Conservation (phyloP, 495 filamentous ascomycete genomes). For the Elasticomyces elasticus region DNA sequence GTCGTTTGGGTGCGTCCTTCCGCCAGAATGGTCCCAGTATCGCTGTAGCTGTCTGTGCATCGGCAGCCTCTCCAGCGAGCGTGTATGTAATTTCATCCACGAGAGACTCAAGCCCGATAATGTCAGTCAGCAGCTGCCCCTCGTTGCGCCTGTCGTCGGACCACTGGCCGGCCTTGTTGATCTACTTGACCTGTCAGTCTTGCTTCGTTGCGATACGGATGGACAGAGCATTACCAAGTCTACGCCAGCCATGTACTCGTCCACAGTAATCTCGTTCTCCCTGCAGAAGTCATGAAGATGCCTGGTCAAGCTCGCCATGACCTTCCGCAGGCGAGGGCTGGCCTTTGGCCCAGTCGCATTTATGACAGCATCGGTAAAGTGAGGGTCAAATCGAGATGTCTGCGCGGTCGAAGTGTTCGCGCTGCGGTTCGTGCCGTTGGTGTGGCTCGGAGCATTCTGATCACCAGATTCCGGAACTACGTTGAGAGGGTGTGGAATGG, state of each 20-base stretch:
- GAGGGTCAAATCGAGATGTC: slow-evolving; percentile 36
- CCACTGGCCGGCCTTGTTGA: slow-evolving; percentile 66
- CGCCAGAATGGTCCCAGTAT: slow-evolving; percentile 75
- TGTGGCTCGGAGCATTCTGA: not conserved
- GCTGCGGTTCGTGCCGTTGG: not conserved
- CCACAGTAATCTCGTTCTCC: slow-evolving; percentile 47
- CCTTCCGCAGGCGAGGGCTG: slow-evolving; percentile 42
- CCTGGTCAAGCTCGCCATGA: slow-evolving; percentile 45
- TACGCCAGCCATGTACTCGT: slow-evolving; percentile 40
- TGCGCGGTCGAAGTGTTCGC: not conserved
- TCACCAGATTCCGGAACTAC: not conserved
- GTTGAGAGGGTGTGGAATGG: not conserved
- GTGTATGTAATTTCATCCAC: slow-evolving; percentile 72
- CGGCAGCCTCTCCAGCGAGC: slow-evolving; percentile 40
- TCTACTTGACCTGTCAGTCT: slow-evolving; percentile 37
- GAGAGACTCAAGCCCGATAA: slow-evolving; percentile 63
- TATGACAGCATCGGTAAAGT: slow-evolving; percentile 61
- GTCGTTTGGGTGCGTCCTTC: slow-evolving; percentile 50
- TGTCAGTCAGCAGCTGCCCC: slow-evolving; percentile 59
- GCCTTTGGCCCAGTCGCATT: slow-evolving; percentile 60
- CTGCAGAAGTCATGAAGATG: slow-evolving; percentile 52
- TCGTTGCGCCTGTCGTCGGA: slow-evolving; percentile 63
- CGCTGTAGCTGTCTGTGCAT: slow-evolving; percentile 54
- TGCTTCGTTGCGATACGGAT: too few relatives aligned
- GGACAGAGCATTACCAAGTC: slow-evolving; percentile 22